phyloP scores from a whole-genome alignment of 2,329 filamentous ascomycete genomes.

The Xylariaceae sp. region DNA sequence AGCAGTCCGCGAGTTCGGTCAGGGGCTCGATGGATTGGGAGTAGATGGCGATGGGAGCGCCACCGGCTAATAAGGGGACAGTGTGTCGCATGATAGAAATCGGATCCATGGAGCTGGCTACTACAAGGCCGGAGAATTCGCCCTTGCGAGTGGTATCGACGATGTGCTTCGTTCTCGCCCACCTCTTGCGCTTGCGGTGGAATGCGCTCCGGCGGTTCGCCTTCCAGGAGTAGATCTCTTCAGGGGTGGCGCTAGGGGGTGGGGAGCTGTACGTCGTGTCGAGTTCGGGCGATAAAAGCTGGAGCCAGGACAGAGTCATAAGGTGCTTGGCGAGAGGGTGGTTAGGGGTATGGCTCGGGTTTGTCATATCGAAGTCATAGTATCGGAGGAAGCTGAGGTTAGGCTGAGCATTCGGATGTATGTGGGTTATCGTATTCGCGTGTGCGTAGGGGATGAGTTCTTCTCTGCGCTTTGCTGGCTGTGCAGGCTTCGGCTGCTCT shows the following conservation, averaged over 20 bases:
- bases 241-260: conserved; percentile 54
- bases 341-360: conserved; percentile 52
- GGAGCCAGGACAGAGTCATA: conserved; percentile 83
- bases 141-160: conserved; percentile 71
- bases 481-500: conserved; percentile 7
- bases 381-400: conserved; percentile 85
- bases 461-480: conserved; percentile 14
- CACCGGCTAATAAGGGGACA: conserved; percentile 76
- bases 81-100: conserved; percentile 67
- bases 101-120: conserved; percentile 79
- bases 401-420: conserved; percentile 78
- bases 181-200: conserved; percentile 81
- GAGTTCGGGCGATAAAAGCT: conserved; percentile 70
- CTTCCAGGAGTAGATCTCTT: conserved; percentile 66
- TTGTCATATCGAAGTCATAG: conserved; percentile 74
- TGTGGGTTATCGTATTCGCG: conserved; percentile 71
- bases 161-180: conserved; percentile 65
- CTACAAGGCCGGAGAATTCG: conserved; percentile 75
- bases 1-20: conserved; percentile 71
- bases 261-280: conserved; percentile 69
- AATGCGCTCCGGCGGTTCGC: conserved; percentile 77
- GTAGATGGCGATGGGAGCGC: conserved; percentile 82
- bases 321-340: conserved; percentile 82
- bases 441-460: conserved; percentile 60
- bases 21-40: conserved; percentile 75